Conservation (phyloP, 768 basidiomycete genomes). For the Xanthoconium stramineum region DNA sequence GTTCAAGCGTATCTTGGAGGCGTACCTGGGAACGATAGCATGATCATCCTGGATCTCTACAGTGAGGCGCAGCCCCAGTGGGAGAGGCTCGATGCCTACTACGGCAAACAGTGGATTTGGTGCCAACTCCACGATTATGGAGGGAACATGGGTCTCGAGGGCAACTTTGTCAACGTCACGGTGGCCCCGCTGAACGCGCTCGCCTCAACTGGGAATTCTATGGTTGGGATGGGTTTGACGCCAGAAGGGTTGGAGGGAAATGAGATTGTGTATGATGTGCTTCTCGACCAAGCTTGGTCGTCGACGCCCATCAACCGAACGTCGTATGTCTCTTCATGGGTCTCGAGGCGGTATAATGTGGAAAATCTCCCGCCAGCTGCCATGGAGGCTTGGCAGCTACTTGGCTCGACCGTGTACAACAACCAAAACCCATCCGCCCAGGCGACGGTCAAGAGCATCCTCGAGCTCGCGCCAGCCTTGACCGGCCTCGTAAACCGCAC, state of each 20-base stretch:
- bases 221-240: conserved; percentile 39
- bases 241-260: conserved; percentile 43
- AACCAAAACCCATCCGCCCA: conserved; percentile 33
- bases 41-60: conserved; percentile 42
- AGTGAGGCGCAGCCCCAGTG: conserved; percentile 41
- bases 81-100: conserved; percentile 38
- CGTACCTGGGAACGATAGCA: conserved; percentile 33
- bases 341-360: conserved; percentile 34
- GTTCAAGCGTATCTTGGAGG: conserved; percentile 39
- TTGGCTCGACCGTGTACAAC: conserved; percentile 38
- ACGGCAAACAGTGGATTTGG: conserved; percentile 41
- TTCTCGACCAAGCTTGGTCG: conserved; percentile 43
- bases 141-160: conserved; percentile 37
- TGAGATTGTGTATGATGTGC: conserved; percentile 40
- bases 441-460: conserved; percentile 36
- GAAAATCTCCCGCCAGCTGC: conserved; percentile 23
- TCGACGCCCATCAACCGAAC: conserved; percentile 30
- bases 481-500: conserved; percentile 33
- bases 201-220: conserved; percentile 27
- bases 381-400: conserved; percentile 35
- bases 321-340: conserved; percentile 33
- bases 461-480: conserved; percentile 35
- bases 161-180: conserved; percentile 36
- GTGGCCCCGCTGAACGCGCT: conserved; percentile 32
- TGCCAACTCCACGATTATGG: conserved; percentile 40